Percentiles rank a stretch among this genome's conserved stretches.
These are phyloP conservation scores for Trametes sp. DNA, from an alignment of 1,284 basidiomycete species.

Conservation along the genomic window DNA sequence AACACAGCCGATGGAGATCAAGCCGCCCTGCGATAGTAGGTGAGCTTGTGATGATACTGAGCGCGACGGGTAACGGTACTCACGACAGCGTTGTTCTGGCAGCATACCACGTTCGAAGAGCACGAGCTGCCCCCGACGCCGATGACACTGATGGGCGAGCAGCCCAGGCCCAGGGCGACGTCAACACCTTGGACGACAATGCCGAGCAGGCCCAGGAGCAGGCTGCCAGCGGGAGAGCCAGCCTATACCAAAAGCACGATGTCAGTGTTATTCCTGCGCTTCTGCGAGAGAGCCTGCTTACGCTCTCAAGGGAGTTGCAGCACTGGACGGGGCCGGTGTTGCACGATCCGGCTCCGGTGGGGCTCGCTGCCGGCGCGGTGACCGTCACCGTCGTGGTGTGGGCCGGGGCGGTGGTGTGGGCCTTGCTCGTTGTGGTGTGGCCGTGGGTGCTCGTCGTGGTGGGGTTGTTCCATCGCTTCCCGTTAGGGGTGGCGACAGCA, in stretches of 20 bases:
- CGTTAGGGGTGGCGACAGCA: slow-evolving; percentile 38
- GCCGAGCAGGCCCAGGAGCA: slow-evolving; percentile 34
- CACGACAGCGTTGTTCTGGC: slow-evolving; percentile 25
- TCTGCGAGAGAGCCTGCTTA: slow-evolving; percentile 12
- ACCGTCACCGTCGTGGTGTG: slow-evolving; percentile 9
- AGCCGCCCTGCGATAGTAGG: slow-evolving; percentile 21
- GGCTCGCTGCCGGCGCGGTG: slow-evolving; percentile 10
- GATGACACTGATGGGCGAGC: slow-evolving; percentile 38
- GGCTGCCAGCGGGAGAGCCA: slow-evolving; percentile 3
- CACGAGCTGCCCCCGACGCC: slow-evolving; percentile 37
- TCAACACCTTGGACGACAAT: slow-evolving; percentile 34
- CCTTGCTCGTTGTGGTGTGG: too few relatives aligned
- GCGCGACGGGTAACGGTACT: background rate
- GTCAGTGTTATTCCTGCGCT: background rate
- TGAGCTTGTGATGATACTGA: background rate
- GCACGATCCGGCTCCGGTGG: slow-evolving; percentile 31
- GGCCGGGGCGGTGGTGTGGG: background rate
- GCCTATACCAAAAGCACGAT: slow-evolving; percentile 19
- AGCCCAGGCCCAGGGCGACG: slow-evolving; percentile 37
- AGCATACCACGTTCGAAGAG: slow-evolving; percentile 24
- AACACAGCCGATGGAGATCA: slow-evolving; percentile 35
- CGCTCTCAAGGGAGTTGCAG: slow-evolving; percentile 37
- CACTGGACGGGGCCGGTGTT: slow-evolving; percentile 40
- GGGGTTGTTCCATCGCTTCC: background rate
- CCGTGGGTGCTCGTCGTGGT: too few relatives aligned